A percentile compares a stretch with the other conserved stretches of the same genome.
phyloP scores from a whole-genome alignment of 2,329 filamentous ascomycete species.

The Colletotrichum sp. region DNA sequence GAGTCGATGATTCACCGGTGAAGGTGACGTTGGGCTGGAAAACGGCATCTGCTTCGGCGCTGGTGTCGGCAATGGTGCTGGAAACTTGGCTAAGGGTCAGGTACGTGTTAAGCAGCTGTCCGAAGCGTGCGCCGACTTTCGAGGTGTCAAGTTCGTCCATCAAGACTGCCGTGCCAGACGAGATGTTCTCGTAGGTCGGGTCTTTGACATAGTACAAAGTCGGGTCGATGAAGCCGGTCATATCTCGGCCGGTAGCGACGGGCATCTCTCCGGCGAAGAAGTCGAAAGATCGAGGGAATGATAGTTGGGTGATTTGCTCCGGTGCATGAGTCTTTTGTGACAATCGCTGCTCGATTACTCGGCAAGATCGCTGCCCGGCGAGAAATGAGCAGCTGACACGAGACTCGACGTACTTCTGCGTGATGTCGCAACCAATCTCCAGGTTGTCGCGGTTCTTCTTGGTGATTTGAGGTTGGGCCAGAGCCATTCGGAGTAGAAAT shows the following conservation, averaged over 20 bases:
- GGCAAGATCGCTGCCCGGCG: not conserved
- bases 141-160: not conserved
- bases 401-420: conserved; percentile 5
- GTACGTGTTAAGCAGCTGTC: not conserved
- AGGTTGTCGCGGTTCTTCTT: not conserved
- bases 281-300: not conserved
- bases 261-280: not conserved
- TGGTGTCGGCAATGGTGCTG: not conserved
- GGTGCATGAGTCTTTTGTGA: not conserved
- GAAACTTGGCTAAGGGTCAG: not conserved
- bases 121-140: not conserved
- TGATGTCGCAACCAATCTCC: not conserved
- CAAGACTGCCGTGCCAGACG: not conserved
- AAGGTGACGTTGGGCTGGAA: not conserved
- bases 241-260: not conserved
- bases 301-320: not conserved
- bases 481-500: not conserved
- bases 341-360: not conserved
- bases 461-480: not conserved
- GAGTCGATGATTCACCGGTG: not conserved
- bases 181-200: not conserved
- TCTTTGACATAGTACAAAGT: not conserved
- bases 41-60: not conserved
- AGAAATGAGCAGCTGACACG: not conserved
- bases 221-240: not conserved